These are phyloP conservation scores for Coelastrella sp. DNA, from an alignment of 139 green algal species.

Conservation along the genomic window DNA sequence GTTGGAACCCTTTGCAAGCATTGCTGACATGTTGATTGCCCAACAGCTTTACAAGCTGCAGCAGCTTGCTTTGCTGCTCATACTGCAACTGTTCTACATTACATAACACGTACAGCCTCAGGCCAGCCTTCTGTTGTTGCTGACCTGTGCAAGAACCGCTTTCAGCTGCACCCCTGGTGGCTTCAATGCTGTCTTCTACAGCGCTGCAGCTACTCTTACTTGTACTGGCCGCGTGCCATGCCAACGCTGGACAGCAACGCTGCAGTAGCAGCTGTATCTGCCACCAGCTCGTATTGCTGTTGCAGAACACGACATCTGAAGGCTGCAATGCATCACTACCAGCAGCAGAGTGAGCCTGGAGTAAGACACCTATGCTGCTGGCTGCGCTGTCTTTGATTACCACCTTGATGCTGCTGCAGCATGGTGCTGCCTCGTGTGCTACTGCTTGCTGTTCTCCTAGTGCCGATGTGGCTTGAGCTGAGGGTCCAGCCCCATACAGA, in stretches of 20 bases:
- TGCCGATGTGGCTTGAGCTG: neutral
- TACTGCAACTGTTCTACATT: no score
- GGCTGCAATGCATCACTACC: neutral
- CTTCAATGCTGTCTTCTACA: no score
- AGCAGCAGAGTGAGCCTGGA: slow-evolving; percentile 10
- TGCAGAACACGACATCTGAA: slow-evolving; percentile 15
- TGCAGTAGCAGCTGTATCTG: slow-evolving; percentile 36
- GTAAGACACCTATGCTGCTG: slow-evolving; percentile 2
- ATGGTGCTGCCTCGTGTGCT: neutral
- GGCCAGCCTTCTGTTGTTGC: no score
- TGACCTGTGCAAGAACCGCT: no score
- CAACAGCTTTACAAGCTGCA: no score
- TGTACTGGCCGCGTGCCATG: neutral
- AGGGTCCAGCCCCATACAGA: neutral
- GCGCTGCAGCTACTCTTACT: neutral
- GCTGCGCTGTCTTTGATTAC: neutral
- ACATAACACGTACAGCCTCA: no score
- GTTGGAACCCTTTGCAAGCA: no score
- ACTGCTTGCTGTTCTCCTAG: neutral
- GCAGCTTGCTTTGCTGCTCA: no score
- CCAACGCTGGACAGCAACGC: slow-evolving; percentile 8
- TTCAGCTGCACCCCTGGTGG: no score
- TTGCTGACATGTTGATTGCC: no score
- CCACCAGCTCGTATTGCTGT: slow-evolving; percentile 32
- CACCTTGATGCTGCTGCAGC: neutral